Conservation (phyloP, 2,329 filamentous ascomycete genomes). For the Arthroderma uncinatum region DNA sequence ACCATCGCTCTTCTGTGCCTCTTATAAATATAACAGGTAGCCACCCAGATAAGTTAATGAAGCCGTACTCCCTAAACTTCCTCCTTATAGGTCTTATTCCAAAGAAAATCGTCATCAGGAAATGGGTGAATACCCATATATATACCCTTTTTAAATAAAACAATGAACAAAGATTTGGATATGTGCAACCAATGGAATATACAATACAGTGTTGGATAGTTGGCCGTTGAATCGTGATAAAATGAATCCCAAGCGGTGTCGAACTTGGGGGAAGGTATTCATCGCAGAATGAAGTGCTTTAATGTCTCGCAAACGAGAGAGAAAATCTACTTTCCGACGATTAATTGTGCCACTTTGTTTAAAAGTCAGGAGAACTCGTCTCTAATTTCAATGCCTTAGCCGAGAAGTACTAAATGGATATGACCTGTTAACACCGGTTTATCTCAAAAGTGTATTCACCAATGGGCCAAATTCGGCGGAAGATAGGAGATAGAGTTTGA, state of each 20-base stretch:
- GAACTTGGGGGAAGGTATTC: background rate
- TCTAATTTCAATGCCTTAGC: background rate
- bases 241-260: conserved; percentile 28
- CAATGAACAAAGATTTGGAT: background rate
- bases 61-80: no score
- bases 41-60: no score
- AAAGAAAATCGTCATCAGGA: no score
- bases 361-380: background rate
- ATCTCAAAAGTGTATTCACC: background rate
- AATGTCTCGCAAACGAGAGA: no score
- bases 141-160: background rate
- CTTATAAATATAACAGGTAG: background rate
- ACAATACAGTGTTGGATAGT: background rate
- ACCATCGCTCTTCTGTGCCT: background rate
- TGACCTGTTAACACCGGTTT: background rate
- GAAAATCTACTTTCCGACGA: no score
- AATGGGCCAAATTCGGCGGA: no score
- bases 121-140: background rate
- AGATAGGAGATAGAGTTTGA: background rate
- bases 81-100: background rate
- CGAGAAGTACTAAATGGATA: background rate
- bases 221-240: background rate
- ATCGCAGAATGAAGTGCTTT: background rate
- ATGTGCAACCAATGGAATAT: background rate
- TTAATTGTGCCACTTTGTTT: background rate